A percentile compares a stretch with the other conserved stretches of the same genome.
phyloP scores from a whole-genome alignment of 768 basidiomycete species.

The Tylopilus felleus region DNA sequence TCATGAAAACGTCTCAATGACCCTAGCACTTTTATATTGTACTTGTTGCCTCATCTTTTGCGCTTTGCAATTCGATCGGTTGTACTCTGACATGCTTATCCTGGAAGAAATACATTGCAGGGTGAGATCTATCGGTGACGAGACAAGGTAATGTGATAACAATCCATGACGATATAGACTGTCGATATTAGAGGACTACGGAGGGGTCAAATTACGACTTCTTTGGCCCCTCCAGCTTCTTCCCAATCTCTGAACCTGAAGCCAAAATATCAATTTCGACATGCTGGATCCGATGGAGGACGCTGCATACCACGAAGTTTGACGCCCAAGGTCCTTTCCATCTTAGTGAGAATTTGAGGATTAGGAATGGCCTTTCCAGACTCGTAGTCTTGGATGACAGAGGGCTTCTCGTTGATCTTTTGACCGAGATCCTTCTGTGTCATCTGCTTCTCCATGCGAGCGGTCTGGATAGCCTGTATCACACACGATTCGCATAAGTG shows the following conservation, averaged over 20 bases:
- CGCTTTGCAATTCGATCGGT: constrained; percentile 2
- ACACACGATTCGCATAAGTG: constrained; percentile 7
- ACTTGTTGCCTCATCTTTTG: neutral
- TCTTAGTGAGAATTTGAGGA: constrained; percentile 80
- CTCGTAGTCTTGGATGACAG: constrained; percentile 86
- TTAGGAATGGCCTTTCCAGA: constrained; percentile 84
- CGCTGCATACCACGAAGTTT: constrained; percentile 76
- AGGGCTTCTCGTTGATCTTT: constrained; percentile 92
- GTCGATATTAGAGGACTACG: constrained; percentile 33
- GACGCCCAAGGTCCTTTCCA: constrained; percentile 81
- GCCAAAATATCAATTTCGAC: constrained; percentile 3
- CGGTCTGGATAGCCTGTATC: constrained; percentile 75
- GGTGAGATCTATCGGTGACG: constrained; percentile 22
- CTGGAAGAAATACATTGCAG: constrained; percentile 22
- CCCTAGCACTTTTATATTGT: neutral
- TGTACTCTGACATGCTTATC: constrained; percentile 3
- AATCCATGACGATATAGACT: constrained; percentile 18
- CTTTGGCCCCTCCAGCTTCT: constrained; percentile 77
- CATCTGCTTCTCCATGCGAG: constrained; percentile 71
- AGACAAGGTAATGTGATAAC: constrained; percentile 15
- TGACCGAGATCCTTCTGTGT: constrained; percentile 92
- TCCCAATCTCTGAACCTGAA: constrained; percentile 76
- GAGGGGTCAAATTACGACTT: constrained; percentile 55
- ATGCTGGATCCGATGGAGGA: neutral
- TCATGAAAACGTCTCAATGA: constrained; percentile 10